Conservation (phyloP, 768 basidiomycete genomes). For the Xerocomus potaroensis region DNA sequence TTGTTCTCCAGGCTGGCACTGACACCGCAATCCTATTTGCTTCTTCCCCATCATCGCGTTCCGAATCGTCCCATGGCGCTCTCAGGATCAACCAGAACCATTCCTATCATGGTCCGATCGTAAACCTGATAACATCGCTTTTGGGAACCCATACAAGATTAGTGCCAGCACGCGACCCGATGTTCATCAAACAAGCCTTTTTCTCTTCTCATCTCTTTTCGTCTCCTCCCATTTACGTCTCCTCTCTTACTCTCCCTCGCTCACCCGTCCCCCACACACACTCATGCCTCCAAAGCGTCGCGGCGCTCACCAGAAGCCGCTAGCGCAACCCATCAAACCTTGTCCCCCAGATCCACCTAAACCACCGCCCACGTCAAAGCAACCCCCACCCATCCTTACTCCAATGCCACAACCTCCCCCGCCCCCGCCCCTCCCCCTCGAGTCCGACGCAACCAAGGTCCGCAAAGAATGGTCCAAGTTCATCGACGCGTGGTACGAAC, state of each 20-base stretch:
- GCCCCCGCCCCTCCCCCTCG: constrained; percentile 13
- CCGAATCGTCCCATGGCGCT: constrained; percentile 21
- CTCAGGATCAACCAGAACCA: constrained; percentile 12
- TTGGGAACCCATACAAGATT: constrained; percentile 14
- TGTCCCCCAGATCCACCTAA: constrained; percentile 14
- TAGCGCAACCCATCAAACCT: constrained; percentile 1
- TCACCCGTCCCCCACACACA: not conserved
- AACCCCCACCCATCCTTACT: constrained; percentile 1
- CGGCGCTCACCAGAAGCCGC: constrained; percentile 6
- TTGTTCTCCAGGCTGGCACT: too few relatives aligned
- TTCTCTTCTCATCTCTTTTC: constrained; percentile 17
- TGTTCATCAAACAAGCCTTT: constrained; percentile 20
- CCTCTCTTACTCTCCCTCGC: not conserved
- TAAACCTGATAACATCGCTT: constrained; percentile 27
- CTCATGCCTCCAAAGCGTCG: constrained; percentile 32
- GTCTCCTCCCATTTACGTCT: too few relatives aligned
- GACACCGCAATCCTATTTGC: too few relatives aligned
- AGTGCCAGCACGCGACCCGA: constrained; percentile 22
- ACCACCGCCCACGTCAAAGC: constrained; percentile 9
- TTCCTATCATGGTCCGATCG: constrained; percentile 34
- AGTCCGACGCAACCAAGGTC: constrained; percentile 21
- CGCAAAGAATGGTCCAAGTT: constrained; percentile 31
- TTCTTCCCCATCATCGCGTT: not conserved
- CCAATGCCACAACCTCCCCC: constrained; percentile 6
- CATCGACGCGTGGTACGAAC: constrained; percentile 28